Percentiles rank a stretch among this genome's conserved stretches.
Conservation (phyloP, 129 eudicot species). For the Saposhnikovia divaricata region DNA sequence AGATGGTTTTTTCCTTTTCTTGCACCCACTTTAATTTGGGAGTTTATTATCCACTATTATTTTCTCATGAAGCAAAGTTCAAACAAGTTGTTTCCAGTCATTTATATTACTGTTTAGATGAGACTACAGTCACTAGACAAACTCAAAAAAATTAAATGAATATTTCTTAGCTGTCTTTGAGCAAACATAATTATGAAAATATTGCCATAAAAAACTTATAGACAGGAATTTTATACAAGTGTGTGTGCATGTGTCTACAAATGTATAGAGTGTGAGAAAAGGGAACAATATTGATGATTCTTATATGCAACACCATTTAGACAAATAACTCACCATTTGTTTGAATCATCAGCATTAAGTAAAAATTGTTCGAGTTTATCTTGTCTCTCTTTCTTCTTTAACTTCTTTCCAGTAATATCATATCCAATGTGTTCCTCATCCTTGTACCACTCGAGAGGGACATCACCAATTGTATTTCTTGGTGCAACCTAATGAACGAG, state of each 20-base stretch:
- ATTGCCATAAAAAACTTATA: not conserved
- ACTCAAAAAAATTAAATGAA: not conserved
- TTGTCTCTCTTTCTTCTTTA: conserved; percentile 85
- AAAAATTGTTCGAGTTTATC: conserved; percentile 64
- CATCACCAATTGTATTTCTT: conserved; percentile 86
- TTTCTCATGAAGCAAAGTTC: not conserved
- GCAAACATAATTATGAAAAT: not conserved
- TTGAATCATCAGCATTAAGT: conserved; percentile 69
- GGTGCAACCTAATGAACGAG: conserved; percentile 59
- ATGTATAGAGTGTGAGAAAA: not conserved
- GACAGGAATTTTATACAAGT: not conserved
- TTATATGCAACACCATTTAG: not conserved
- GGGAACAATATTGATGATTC: not conserved
- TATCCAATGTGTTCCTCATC: conserved; percentile 98
- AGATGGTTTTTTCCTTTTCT: not conserved
- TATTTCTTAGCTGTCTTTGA: not conserved
- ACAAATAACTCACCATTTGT: conserved; percentile 56
- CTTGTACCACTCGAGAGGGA: conserved; percentile 86
- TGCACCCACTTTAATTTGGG: not conserved
- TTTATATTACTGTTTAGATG: not conserved
- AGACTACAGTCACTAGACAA: not conserved
- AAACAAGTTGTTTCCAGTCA: not conserved
- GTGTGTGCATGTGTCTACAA: not conserved
- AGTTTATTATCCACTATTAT: not conserved
- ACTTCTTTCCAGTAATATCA: conserved; percentile 78